Evolutionary conservation across 2,329 filamentous ascomycete species (phyloP).

Genomic region (Ophidiomyces ophidiicola): DNA sequence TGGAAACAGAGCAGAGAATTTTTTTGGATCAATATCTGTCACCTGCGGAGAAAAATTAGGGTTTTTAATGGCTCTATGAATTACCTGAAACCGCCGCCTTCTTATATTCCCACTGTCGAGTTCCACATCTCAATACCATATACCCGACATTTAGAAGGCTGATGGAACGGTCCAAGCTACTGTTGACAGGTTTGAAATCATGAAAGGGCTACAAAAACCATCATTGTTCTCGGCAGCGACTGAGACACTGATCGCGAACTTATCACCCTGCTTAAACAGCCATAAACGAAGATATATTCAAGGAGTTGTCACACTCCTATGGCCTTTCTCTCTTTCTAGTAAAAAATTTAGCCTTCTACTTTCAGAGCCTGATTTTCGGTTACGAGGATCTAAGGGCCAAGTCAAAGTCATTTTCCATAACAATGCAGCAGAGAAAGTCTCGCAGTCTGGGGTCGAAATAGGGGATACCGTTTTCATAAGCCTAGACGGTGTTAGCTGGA

Average conservation of each 20-base stretch:
- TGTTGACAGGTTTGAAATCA: background rate
- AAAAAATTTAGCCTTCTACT: conserved; percentile 65
- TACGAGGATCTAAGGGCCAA: conserved; percentile 66
- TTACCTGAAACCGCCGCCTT: too few species aligned
- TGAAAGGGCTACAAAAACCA: conserved; percentile 13
- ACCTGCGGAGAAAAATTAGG: too few species aligned
- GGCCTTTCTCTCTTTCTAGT: conserved; percentile 76
- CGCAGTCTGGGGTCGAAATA: conserved; percentile 56
- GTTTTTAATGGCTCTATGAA: too few species aligned
- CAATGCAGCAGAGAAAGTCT: conserved; percentile 56
- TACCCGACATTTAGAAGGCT: too few species aligned
- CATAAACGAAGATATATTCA: conserved; percentile 37
- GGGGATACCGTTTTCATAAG: conserved; percentile 62
- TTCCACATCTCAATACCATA: too few species aligned
- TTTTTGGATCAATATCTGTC: too few species aligned
- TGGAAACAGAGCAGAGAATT: too few species aligned
- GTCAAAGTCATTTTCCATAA: conserved; percentile 66
- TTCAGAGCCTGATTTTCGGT: conserved; percentile 70
- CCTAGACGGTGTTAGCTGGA: conserved; percentile 57
- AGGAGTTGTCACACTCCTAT: conserved; percentile 70
- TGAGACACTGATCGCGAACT: conserved; percentile 30
- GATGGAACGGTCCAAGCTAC: background rate
- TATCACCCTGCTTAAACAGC: conserved; percentile 27
- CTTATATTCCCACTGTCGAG: too few species aligned
- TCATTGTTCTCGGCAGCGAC: conserved; percentile 18